These are phyloP conservation scores for Stevia rebaudiana DNA, from an alignment of 140 eudicot species.

Conservation along the genomic window DNA sequence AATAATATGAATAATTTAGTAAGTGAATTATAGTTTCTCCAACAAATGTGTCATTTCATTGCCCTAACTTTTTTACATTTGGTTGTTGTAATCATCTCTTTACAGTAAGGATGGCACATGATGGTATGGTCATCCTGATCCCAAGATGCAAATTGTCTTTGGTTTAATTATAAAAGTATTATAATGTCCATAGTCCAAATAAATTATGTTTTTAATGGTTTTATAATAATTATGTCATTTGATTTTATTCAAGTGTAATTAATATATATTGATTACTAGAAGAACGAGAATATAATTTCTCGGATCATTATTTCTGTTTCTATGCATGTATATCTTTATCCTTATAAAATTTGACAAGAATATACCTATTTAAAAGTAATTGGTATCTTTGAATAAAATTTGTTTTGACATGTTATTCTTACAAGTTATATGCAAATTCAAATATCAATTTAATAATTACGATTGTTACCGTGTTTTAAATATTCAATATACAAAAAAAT, in stretches of 20 bases:
- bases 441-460: no score
- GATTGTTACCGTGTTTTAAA: no score
- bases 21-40: slow-evolving; percentile 38
- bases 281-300: neutral
- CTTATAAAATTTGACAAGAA: neutral
- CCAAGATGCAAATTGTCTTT: slow-evolving; percentile 55
- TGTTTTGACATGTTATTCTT: neutral
- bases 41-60: slow-evolving; percentile 56
- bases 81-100: slow-evolving; percentile 46
- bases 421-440: no score
- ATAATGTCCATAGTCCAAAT: neutral
- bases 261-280: neutral
- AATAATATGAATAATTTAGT: slow-evolving; percentile 11
- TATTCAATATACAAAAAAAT: no score
- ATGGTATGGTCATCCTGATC: slow-evolving; percentile 41
- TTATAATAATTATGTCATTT: neutral
- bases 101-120: slow-evolving; percentile 78
- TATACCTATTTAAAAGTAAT: neutral
- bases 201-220: neutral
- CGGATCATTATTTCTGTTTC: neutral
- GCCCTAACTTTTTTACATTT: slow-evolving; percentile 33
- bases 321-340: no score
- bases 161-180: neutral
- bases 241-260: neutral
- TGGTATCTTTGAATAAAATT: neutral